Base-by-base conservation (phyloP, 1,284 basidiomycete genomes). In the Trametes polyzona region DNA sequence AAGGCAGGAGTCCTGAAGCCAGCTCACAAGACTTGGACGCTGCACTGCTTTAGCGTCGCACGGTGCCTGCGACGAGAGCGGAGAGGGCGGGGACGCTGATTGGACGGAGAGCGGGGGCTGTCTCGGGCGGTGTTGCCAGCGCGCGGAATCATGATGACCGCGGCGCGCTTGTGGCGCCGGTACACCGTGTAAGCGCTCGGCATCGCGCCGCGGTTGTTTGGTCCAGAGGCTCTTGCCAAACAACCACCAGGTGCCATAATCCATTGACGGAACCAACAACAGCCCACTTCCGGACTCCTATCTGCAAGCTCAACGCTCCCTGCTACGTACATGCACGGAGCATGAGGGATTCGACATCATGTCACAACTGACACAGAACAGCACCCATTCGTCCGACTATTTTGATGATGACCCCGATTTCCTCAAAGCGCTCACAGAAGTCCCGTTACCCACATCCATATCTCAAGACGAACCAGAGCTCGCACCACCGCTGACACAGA, bases 401-500 rank as follows among this genome's bases (percentile, higher is more conserved):
- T 86, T 79, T 61, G 80, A 79, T 39, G 81, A 87, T 47, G 82
- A 86, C 59, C 73, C 83, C 4, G 76, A 76, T 11, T 86, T 86
- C 57, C 65, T 87, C 17, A 73, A 79, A 46, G 81, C 81, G 7
- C 74, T 88, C 21, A 67, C 70, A 32, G 73, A 71, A n/a, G 69
- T 76, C 1, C 70, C 74, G 17, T 71, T 86, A 37, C 82, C 84
- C 11, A 83, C 81, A 11, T 81, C 84, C 56, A 29, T 60, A 19
- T 11, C 35, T 16, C 44, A 46, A 32, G 52, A 59, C 47, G 52
- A 42, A 4, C 29, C 16, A 5, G 61, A 60, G 19, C n/a, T n/a
- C n/a, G 23, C 52, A 4, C 59, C 57, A 11, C 59, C 63, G 8
- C 47, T 48, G 1, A 43, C 57, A 19, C 56, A 58, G n/a, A 29